Conservation (phyloP, 1,284 basidiomycete species). For the Austroboletus olivaceoglutinosus region DNA sequence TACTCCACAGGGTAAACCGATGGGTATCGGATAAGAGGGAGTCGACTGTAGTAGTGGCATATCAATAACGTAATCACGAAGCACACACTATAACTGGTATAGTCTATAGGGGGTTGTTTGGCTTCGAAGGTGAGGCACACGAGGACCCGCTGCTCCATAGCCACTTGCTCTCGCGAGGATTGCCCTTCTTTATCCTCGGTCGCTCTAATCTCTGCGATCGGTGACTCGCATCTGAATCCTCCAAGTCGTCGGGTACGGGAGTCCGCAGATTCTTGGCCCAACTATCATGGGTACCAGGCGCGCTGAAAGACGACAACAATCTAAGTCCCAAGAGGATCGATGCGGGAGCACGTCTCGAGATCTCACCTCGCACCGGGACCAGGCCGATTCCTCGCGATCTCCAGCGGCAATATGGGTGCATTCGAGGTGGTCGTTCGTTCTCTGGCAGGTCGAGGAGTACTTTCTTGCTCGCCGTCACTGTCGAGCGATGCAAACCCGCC, state of each 20-base stretch:
- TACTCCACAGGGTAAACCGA: no score
- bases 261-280: constrained; percentile 17
- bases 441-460: constrained; percentile 26
- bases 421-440: neutral
- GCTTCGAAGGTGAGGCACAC: neutral
- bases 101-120: neutral
- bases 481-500: neutral
- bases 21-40: no score
- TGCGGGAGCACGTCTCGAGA: neutral
- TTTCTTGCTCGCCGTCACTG: constrained; percentile 14
- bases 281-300: neutral
- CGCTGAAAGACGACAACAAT: neutral
- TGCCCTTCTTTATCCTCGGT: constrained; percentile 1
- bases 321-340: no score
- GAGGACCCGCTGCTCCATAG: neutral
- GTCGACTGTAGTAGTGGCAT: no score
- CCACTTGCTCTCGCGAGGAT: neutral
- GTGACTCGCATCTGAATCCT: constrained; percentile 7
- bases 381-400: constrained; percentile 14
- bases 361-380: constrained; percentile 14
- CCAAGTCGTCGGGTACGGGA: constrained; percentile 2
- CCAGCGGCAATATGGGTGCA: constrained; percentile 13
- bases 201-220: constrained; percentile 11
- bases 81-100: no score
- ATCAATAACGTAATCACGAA: no score